Percentiles rank a stretch among this genome's conserved stretches.
Evolutionary conservation across 2,329 filamentous ascomycete genomes (phyloP).

Genomic region (Aureobasidium pullulans): DNA sequence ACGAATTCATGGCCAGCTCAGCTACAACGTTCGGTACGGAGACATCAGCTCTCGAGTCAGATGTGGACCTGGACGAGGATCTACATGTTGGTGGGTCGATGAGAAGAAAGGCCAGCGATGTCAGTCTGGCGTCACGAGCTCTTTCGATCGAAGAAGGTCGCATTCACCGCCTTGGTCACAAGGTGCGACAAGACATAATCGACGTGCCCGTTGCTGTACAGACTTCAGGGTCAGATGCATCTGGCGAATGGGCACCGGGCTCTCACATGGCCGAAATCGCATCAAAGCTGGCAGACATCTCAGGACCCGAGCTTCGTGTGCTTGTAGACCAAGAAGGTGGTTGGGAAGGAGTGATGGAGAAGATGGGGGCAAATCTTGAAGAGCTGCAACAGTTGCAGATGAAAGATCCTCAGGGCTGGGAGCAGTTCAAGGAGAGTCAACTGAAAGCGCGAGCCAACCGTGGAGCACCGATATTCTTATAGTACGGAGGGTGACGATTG

Average conservation of each 20-base stretch:
- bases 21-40: slow-evolving; percentile 18
- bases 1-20: slow-evolving; percentile 6
- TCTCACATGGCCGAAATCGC: slow-evolving; percentile 29
- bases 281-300: slow-evolving; percentile 45
- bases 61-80: slow-evolving; percentile 26
- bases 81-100: slow-evolving; percentile 29
- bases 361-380: slow-evolving; percentile 57
- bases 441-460: slow-evolving; percentile 27
- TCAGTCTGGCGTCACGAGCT: slow-evolving; percentile 58
- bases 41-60: slow-evolving; percentile 18
- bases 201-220: slow-evolving; percentile 27
- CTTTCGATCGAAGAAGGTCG: slow-evolving; percentile 63
- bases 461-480: slow-evolving; percentile 2
- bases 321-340: slow-evolving; percentile 53
- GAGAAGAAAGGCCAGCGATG: slow-evolving; percentile 55
- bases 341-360: slow-evolving; percentile 54
- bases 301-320: slow-evolving; percentile 54
- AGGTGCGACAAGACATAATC: slow-evolving; percentile 57
- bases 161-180: slow-evolving; percentile 61
- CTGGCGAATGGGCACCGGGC: slow-evolving; percentile 9
- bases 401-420: slow-evolving; percentile 31
- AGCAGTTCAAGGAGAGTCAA: slow-evolving; percentile 29
- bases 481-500: neutral
- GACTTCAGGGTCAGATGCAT: slow-evolving; percentile 26
- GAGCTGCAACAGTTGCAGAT: slow-evolving; percentile 55